phyloP scores from a whole-genome alignment of 225 moss, liverwort and hornwort species.

The Takakia lepidozioides region DNA sequence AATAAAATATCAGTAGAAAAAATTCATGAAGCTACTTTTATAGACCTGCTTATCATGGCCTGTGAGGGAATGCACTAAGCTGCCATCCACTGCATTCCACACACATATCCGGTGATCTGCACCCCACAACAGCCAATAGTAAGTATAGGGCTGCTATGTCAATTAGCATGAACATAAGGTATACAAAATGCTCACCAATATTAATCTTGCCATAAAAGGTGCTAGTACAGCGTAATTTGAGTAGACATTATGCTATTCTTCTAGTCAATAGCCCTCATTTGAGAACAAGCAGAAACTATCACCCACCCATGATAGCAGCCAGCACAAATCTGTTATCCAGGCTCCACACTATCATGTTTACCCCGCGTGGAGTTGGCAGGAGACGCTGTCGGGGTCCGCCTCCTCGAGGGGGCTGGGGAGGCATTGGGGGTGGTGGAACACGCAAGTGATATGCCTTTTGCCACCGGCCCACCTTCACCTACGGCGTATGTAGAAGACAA shows the following conservation, averaged over 20 bases:
- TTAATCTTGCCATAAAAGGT: too few species aligned
- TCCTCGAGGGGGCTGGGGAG: slow-evolving; percentile 76
- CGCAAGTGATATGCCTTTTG: slow-evolving; percentile 89
- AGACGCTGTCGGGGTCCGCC: slow-evolving; percentile 77
- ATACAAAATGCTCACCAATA: too few species aligned
- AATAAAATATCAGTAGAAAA: too few species aligned
- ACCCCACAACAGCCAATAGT: too few species aligned
- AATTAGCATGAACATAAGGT: too few species aligned
- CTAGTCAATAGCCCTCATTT: too few species aligned
- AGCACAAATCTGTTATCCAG: slow-evolving; percentile 97
- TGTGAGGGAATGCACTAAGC: slow-evolving; percentile 93
- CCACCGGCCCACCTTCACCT: slow-evolving; percentile 95
- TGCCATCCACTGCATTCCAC: slow-evolving; percentile 98
- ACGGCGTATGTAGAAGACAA: neutral
- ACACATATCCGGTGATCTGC: slow-evolving; percentile 99
- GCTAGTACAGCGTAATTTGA: too few species aligned
- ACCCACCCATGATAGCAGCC: slow-evolving; percentile 95
- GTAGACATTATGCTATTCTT: too few species aligned
- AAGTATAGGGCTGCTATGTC: too few species aligned
- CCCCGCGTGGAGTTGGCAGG: slow-evolving; percentile 84
- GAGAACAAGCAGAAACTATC: too few species aligned
- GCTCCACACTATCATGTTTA: slow-evolving; percentile 99
- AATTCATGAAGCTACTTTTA: too few species aligned
- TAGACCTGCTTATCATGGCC: slow-evolving; percentile 84
- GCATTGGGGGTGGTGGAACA: slow-evolving; percentile 87